Evolutionary conservation across 495 filamentous ascomycete species (phyloP), one percentile per base, ranked within the genome.

Genomic region (Entonaema liquescens): DNA sequence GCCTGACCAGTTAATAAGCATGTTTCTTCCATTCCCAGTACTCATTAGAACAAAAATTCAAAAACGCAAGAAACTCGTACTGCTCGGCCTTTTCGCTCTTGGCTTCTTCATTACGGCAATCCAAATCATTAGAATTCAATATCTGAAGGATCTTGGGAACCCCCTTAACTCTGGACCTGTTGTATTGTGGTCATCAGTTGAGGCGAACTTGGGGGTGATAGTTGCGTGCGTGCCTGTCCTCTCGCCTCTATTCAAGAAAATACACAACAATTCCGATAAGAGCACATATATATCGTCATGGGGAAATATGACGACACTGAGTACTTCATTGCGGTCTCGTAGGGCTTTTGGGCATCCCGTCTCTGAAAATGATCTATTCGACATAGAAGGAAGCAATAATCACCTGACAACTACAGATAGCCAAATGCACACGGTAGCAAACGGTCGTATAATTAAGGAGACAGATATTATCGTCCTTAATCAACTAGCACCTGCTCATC

Each of bases 41-140:
- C 84, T 88, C 28, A 67, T 82, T 62, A 75, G 78, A 33, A 77
- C 83, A 0, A 76, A 80, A 29, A 78, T 87, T 35, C 77, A 74
- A 19, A 59, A 55, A 13, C 76, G 76, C 13, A 80, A 77, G 52
- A 80, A 85, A 72, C 17, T 83, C 25, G 72, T 83, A 42, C 78
- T 87, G 1, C 74, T 78, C 19, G 78, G 76, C 52, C 75, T 87
- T 63, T 87, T 86, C 74, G 78, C 80, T 21, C 78, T 87, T 17
- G 83, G 83, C 54, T 78, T 85, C 62, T 88, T 88, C 77, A 78
- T 87, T 52, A 86, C 85, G 21, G 64, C 83, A 61, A 86, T 85
- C 62, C 84, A 87, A 68, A 82, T 86, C 59, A 80, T 87, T 62
- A 85, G 85, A 36, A 84, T 88, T 63, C 81, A 84, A 68, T 84